Conservation (phyloP, 2,329 filamentous ascomycete genomes). For the Fusarium sp. region DNA sequence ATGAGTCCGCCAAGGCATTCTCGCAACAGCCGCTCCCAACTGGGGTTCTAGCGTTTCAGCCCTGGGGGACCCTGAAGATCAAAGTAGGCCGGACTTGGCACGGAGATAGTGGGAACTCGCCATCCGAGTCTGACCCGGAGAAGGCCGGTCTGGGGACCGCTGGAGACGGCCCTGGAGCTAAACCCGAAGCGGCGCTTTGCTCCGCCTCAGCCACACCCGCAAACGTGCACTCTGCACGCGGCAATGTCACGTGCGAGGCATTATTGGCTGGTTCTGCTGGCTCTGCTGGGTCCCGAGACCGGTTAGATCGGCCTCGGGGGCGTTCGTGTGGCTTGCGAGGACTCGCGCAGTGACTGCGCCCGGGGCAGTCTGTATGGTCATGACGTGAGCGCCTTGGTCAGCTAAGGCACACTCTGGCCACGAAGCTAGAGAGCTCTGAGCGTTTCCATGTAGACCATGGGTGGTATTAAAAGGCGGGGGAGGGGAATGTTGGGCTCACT, state of each 20-base stretch:
- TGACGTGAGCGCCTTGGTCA: conserved; percentile 33
- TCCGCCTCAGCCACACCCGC: conserved; percentile 22
- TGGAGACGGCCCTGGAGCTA: conserved; percentile 1
- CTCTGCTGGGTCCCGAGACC: not conserved
- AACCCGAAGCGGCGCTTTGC: not conserved
- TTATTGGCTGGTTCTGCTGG: conserved; percentile 16
- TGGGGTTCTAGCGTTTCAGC: not conserved
- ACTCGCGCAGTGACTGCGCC: conserved; percentile 36
- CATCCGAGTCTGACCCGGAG: conserved; percentile 15
- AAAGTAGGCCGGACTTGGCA: conserved; percentile 4
- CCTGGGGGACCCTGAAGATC: conserved; percentile 18
- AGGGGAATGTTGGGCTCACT: conserved; percentile 1
- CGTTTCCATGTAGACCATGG: not conserved
- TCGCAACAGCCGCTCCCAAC: not conserved
- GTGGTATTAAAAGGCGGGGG: conserved; percentile 37
- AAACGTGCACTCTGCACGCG: not conserved
- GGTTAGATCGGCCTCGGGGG: conserved; percentile 26
- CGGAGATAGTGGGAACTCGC: conserved; percentile 15
- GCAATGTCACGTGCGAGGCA: conserved; percentile 22
- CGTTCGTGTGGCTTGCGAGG: conserved; percentile 27
- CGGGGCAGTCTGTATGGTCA: conserved; percentile 7
- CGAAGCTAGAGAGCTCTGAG: conserved; percentile 6
- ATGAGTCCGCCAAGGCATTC: not conserved
- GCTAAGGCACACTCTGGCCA: conserved; percentile 33
- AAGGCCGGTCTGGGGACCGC: not conserved